Evolutionary conservation across 1,139 yeast genomes (phyloP).

Genomic region (Candida mesenterica): DNA sequence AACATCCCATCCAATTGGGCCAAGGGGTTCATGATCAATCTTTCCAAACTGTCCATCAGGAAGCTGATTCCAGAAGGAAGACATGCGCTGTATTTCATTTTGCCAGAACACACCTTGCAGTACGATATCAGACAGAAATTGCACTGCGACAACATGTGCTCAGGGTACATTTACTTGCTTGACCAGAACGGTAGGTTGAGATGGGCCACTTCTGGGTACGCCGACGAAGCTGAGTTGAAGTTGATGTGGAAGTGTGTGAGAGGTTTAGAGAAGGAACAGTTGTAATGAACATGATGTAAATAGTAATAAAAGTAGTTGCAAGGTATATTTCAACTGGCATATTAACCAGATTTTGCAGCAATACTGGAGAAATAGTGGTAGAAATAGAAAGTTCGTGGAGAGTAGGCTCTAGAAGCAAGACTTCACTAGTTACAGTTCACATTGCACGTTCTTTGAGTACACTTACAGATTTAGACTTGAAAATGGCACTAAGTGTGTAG

Average conservation of each 20-base stretch:
- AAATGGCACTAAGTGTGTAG: no score
- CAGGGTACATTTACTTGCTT: slow-evolving; percentile 80
- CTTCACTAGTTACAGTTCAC: no score
- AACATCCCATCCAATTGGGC: slow-evolving; percentile 70
- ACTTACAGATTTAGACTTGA: no score
- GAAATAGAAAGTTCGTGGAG: no score
- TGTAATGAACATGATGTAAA: slow-evolving; percentile 1
- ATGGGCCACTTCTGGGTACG: slow-evolving; percentile 90
- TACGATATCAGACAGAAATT: slow-evolving; percentile 59
- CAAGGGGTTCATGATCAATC: slow-evolving; percentile 61
- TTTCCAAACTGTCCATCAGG: slow-evolving; percentile 47
- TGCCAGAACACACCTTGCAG: slow-evolving; percentile 61
- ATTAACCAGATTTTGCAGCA: no score
- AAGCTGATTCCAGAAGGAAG: slow-evolving; percentile 48
- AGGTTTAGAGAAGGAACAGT: slow-evolving; percentile 42
- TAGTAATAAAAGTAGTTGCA: no score
- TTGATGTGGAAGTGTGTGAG: slow-evolving; percentile 65
- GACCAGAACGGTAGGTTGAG: slow-evolving; percentile 74
- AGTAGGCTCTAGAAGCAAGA: no score
- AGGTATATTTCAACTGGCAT: no score
- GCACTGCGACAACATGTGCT: slow-evolving; percentile 68
- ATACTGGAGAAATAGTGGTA: no score
- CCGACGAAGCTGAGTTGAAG: slow-evolving; percentile 61
- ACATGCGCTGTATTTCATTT: slow-evolving; percentile 58
- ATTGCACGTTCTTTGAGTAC: no score